Conservation (phyloP, 495 filamentous ascomycete genomes). For the Penicillium roqueforti region DNA sequence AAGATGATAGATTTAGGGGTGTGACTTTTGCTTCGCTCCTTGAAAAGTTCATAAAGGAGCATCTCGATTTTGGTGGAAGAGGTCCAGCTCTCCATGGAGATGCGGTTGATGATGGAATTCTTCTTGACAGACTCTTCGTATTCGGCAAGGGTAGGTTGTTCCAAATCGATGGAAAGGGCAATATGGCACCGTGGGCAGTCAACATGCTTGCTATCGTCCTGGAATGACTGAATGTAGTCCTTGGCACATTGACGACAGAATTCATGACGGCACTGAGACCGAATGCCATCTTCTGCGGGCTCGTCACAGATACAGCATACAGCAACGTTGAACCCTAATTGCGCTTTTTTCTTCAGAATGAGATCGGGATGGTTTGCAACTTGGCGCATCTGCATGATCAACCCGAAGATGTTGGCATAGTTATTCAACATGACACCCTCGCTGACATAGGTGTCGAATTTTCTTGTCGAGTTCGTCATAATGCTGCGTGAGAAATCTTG, state of each 20-base stretch:
- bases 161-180: slow-evolving; percentile 79
- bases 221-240: slow-evolving; percentile 72
- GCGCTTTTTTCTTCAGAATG: slow-evolving; percentile 78
- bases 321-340: slow-evolving; percentile 83
- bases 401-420: slow-evolving; percentile 75
- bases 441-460: slow-evolving; percentile 93
- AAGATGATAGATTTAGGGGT: slow-evolving; percentile 85
- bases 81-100: slow-evolving; percentile 96
- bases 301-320: slow-evolving; percentile 95
- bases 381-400: slow-evolving; percentile 98
- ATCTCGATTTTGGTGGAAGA: slow-evolving; percentile 97
- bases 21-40: slow-evolving; percentile 80
- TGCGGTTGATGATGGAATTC: slow-evolving; percentile 92
- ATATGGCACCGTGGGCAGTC: slow-evolving; percentile 95
- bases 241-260: slow-evolving; percentile 90
- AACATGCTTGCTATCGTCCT: slow-evolving; percentile 50
- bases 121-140: slow-evolving; percentile 81
- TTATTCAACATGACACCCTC: slow-evolving; percentile 95
- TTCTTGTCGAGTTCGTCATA: slow-evolving; percentile 80
- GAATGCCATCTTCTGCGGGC: slow-evolving; percentile 88
- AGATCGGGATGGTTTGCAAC: slow-evolving; percentile 93
- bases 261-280: slow-evolving; percentile 86
- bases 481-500: slow-evolving; percentile 93
- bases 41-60: slow-evolving; percentile 87
- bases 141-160: slow-evolving; percentile 89